Percentiles rank a stretch among this genome's conserved stretches.
Conservation (phyloP, 805 yeast species). For the Hanseniaspora pseudoguilliermondii region DNA sequence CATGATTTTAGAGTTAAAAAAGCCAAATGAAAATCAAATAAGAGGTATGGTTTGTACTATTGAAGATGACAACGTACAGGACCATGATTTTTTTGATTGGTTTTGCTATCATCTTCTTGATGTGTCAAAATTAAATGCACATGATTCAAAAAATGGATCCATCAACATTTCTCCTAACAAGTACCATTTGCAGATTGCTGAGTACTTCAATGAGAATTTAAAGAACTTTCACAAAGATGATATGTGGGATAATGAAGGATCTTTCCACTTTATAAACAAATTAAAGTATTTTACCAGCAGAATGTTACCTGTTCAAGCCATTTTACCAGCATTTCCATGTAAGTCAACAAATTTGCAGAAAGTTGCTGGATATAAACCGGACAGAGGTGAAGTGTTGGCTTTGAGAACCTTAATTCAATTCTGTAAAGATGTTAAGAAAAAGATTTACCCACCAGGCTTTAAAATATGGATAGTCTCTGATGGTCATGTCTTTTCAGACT, state of each 20-base stretch:
- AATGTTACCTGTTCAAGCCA: conserved; percentile 38
- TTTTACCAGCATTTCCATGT: conserved; percentile 54
- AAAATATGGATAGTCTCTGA: conserved; percentile 47
- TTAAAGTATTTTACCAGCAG: conserved; percentile 39
- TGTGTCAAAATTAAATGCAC: conserved; percentile 24
- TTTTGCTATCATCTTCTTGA: conserved; percentile 28
- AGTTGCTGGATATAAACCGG: conserved; percentile 39
- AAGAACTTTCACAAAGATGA: conserved; percentile 38
- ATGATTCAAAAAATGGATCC: conserved; percentile 8
- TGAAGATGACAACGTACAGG: conserved; percentile 20
- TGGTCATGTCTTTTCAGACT: conserved; percentile 54
- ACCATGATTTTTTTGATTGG: conserved; percentile 27
- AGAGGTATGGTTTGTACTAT: conserved; percentile 31
- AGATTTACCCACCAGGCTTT: conserved; percentile 44
- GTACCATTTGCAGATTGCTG: conserved; percentile 27
- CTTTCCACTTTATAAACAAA: conserved; percentile 31
- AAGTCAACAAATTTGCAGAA: conserved; percentile 46
- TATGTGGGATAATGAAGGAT: conserved; percentile 39
- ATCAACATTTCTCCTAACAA: conserved; percentile 11
- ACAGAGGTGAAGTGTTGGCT: conserved; percentile 40
- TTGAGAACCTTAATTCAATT: conserved; percentile 29
- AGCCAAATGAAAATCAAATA: conserved; percentile 24
- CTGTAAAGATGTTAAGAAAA: conserved; percentile 22
- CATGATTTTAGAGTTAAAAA: conserved; percentile 26
- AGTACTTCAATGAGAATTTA: conserved; percentile 35